Evolutionary conservation across 805 yeast species (phyloP), one percentile per base, ranked within the genome.

Genomic region (Schizosaccharomyces octosporus): DNA sequence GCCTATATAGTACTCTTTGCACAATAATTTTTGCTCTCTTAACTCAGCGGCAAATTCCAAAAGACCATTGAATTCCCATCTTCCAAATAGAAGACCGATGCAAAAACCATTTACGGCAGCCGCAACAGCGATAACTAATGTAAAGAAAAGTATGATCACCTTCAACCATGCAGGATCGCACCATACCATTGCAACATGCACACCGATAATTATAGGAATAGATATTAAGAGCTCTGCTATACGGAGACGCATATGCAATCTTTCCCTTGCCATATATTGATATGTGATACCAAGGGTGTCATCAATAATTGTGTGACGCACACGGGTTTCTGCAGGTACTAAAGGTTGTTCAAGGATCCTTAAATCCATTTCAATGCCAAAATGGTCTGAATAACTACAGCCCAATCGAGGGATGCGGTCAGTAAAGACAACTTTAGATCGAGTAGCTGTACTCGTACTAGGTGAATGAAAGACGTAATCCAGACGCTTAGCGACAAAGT

Each of bases 311-410:
- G 59, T 19, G 39, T 48, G 41, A 64, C 63, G 36, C 24, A 58
- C 17, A 19, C 65, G 61, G 11, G 62, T 43, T 13, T 63, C 61
- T 11, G 43, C 59, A 63, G 65, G 41, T 65, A 65, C 39, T 63
- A 51, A 55, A 64, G 60, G 39, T 31, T 64, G 61, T 15, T 48
- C 48, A 17, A 58, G 59, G 11, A 66, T 51, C 24, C 54, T 43
- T n/a, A 70, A 60, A 19, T 65, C 66, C 27, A 73, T 72, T 31
- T 67, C 51, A 42, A 75, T 67, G 11, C 90, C 98, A 75, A 93
- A 93, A 73, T 93, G 98, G 69, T 93, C 98, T 0, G 96, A 87
- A 64, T 79, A 83, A 3, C 95, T 84, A 0, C 85, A 75, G 32
- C 63, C 57, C 32, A 65, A 55, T 0, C 73, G 76, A 0, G 85